Evolutionary conservation across 208 protist species (phyloP).

Genomic region (Acanthamoeba healyi): DNA sequence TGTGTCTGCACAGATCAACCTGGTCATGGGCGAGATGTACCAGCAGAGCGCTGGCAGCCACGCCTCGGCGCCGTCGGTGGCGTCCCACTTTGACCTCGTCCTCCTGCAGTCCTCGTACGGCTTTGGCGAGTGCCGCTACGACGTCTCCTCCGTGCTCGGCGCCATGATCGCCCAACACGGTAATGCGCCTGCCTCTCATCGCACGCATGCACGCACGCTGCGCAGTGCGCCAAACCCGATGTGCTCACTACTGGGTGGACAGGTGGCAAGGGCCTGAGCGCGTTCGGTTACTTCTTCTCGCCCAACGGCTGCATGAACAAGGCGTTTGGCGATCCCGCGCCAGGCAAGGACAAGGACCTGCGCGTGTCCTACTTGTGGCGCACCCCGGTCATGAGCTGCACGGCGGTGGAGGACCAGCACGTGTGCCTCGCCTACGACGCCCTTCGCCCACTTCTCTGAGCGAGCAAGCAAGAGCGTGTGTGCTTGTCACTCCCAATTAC

Average conservation of each 20-base stretch:
- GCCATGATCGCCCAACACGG: conserved; percentile 11
- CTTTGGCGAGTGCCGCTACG: neutral
- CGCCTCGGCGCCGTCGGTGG: neutral
- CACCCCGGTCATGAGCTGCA: neutral
- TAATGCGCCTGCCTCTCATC: neutral
- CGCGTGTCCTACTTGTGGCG: neutral
- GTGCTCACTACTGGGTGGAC: too few species aligned
- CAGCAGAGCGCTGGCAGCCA: neutral
- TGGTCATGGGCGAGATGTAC: neutral
- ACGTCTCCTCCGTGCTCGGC: conserved; percentile 7
- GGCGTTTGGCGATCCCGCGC: conserved; percentile 43
- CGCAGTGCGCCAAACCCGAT: too few species aligned
- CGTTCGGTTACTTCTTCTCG: conserved; percentile 52
- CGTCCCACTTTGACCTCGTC: neutral
- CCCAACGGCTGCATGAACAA: conserved; percentile 70
- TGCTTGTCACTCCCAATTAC: too few species aligned
- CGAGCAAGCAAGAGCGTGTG: neutral
- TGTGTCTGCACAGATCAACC: too few species aligned
- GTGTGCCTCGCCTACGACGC: neutral
- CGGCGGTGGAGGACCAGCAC: neutral
- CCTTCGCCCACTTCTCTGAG: neutral
- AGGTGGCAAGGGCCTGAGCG: neutral
- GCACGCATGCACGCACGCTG: too few species aligned
- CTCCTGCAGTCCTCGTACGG: conserved; percentile 34
- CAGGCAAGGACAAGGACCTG: neutral